Evolutionary conservation across 495 filamentous ascomycete species (phyloP).

Genomic region (Podospora comata): DNA sequence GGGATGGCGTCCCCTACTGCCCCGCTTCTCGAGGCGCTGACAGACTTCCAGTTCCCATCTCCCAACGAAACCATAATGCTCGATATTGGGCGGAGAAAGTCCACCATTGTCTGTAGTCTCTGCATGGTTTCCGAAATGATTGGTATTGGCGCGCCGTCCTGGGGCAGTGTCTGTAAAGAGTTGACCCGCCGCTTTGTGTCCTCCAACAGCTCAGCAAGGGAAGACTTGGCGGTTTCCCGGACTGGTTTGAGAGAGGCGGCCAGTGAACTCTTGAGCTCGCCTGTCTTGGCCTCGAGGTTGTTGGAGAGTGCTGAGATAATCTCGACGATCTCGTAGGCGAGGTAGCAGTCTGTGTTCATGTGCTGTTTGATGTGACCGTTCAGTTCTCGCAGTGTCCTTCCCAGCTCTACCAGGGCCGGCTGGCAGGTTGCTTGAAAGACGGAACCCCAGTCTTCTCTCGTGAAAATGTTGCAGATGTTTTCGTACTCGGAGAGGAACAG

Average conservation of each 20-base stretch:
- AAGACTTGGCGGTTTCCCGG: constrained; percentile 85
- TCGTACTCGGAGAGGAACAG: constrained; percentile 86
- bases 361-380: constrained; percentile 85
- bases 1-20: constrained; percentile 63
- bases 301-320: constrained; percentile 79
- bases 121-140: constrained; percentile 82
- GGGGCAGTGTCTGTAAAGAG: constrained; percentile 61
- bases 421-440: constrained; percentile 76
- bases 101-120: constrained; percentile 78
- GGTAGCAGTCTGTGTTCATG: constrained; percentile 87
- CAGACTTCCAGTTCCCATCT: constrained; percentile 81
- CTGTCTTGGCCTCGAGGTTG: constrained; percentile 74
- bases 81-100: constrained; percentile 80
- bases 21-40: constrained; percentile 38
- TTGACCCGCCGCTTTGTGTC: constrained; percentile 72
- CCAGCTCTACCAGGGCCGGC: constrained; percentile 71
- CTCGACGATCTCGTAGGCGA: constrained; percentile 94
- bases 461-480: constrained; percentile 79
- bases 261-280: constrained; percentile 78
- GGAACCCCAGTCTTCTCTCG: constrained; percentile 74
- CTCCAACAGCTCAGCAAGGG: constrained; percentile 78
- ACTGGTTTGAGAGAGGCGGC: constrained; percentile 84
- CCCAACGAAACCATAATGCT: constrained; percentile 89
- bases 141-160: constrained; percentile 74
- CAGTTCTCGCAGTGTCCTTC: constrained; percentile 80